These are phyloP conservation scores for Septoria petroselini DNA, from an alignment of 2,329 filamentous ascomycete species.

Conservation along the genomic window DNA sequence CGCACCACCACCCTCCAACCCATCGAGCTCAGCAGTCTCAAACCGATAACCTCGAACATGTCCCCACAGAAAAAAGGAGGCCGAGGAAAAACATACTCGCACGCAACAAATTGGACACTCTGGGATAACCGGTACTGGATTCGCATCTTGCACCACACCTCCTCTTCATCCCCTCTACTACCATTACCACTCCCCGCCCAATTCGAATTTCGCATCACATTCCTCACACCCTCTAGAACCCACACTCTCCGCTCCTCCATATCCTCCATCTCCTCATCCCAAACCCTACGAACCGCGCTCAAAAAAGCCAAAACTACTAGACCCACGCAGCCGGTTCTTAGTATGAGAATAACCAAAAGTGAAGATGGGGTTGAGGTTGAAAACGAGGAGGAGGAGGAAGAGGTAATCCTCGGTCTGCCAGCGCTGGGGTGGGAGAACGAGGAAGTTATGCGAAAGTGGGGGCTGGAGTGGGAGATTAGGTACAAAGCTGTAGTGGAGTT, in stretches of 20 bases:
- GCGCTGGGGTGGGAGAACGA: slow-evolving; percentile 13
- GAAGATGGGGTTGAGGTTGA: slow-evolving; percentile 4
- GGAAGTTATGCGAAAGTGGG: background rate
- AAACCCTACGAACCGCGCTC: background rate
- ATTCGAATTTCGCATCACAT: slow-evolving; percentile 5
- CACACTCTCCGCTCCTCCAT: background rate
- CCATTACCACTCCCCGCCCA: background rate
- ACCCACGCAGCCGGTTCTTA: slow-evolving; percentile 3
- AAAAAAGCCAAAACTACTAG: background rate
- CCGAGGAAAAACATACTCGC: background rate
- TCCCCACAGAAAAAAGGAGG: too few relatives aligned
- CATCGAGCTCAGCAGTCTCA: background rate
- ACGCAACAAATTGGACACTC: slow-evolving; percentile 40
- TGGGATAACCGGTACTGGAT: slow-evolving; percentile 60
- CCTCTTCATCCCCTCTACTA: too few relatives aligned
- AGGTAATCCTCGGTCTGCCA: slow-evolving; percentile 10
- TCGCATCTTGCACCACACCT: slow-evolving; percentile 35
- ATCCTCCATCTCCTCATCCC: too few relatives aligned
- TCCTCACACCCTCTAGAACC: background rate
- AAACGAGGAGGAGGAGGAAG: background rate
- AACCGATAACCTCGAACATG: too few relatives aligned
- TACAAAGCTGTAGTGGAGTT: slow-evolving; percentile 15
- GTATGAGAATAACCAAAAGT: background rate
- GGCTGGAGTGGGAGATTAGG: slow-evolving; percentile 2
- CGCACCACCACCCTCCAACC: background rate